A percentile compares a stretch with the other conserved stretches of the same genome.
Evolutionary conservation across 2,329 filamentous ascomycete genomes (phyloP).

Genomic region (Pseudopithomyces maydicus): DNA sequence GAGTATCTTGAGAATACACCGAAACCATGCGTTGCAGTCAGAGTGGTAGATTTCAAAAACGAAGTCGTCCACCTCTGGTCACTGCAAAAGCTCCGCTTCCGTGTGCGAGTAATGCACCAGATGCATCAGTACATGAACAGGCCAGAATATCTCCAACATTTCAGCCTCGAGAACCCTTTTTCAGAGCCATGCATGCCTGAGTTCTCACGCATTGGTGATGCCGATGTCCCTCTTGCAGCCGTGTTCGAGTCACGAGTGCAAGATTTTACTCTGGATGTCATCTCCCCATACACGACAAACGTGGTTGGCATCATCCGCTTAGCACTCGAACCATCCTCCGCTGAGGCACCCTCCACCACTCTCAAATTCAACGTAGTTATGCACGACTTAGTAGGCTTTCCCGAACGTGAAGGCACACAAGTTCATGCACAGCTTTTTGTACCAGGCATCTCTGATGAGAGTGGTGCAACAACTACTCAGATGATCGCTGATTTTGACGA

Average conservation of each 20-base stretch:
- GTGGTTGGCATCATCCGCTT: conserved; percentile 89
- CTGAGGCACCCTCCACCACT: conserved; percentile 87
- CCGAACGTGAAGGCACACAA: conserved; percentile 92
- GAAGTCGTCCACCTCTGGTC: conserved; percentile 92
- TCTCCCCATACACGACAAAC: conserved; percentile 89
- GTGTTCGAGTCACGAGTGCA: conserved; percentile 95
- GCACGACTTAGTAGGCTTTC: conserved; percentile 93
- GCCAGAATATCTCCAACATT: conserved; percentile 91
- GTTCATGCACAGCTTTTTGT: conserved; percentile 98
- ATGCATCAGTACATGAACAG: conserved; percentile 96
- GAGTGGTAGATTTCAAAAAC: conserved; percentile 89
- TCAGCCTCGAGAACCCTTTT: conserved; percentile 92
- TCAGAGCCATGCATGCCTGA: conserved; percentile 88
- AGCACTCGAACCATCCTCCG: conserved; percentile 90
- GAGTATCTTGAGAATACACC: conserved; percentile 76
- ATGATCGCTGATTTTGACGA: conserved; percentile 96
- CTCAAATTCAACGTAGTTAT: conserved; percentile 99
- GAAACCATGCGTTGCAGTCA: conserved; percentile 89
- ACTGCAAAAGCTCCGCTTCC: conserved; percentile 84
- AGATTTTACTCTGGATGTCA: conserved; percentile 88
- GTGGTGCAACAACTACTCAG: conserved; percentile 91
- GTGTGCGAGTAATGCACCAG: conserved; percentile 90
- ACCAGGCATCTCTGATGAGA: conserved; percentile 80
- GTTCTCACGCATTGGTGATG: conserved; percentile 91
- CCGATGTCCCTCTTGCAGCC: conserved; percentile 86